Evolutionary conservation across 1,139 yeast species (phyloP).

Genomic region (Taphrina populina): DNA sequence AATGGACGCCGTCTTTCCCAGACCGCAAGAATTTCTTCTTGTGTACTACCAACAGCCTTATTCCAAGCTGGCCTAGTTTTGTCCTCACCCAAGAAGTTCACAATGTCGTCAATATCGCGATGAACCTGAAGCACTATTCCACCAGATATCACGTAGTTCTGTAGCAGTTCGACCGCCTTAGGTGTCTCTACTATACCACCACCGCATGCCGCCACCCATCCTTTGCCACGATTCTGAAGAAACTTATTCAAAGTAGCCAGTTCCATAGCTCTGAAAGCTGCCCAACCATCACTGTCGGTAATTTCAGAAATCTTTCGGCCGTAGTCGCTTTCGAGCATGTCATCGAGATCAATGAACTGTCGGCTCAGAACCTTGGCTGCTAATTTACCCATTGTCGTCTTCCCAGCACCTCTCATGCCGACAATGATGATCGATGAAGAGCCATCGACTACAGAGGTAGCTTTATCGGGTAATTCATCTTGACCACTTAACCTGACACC

Average conservation of each 20-base stretch:
- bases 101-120: slow-evolving; percentile 79
- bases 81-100: slow-evolving; percentile 69
- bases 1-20: slow-evolving; percentile 79
- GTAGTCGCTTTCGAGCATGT: slow-evolving; percentile 58
- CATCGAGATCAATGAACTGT: slow-evolving; percentile 75
- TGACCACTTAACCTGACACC: slow-evolving; percentile 67
- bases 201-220: slow-evolving; percentile 84
- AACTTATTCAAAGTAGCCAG: slow-evolving; percentile 57
- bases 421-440: slow-evolving; percentile 65
- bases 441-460: slow-evolving; percentile 24
- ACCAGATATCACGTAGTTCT: slow-evolving; percentile 56
- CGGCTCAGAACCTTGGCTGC: slow-evolving; percentile 71
- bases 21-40: slow-evolving; percentile 72
- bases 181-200: slow-evolving; percentile 90
- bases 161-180: slow-evolving; percentile 62
- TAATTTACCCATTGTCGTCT: slow-evolving; percentile 81
- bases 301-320: slow-evolving; percentile 63
- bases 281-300: slow-evolving; percentile 79
- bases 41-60: slow-evolving; percentile 37
- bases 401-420: slow-evolving; percentile 99
- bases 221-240: slow-evolving; percentile 53
- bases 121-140: slow-evolving; percentile 86
- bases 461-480: slow-evolving; percentile 38
- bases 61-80: slow-evolving; percentile 80
- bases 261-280: slow-evolving; percentile 72